These are phyloP conservation scores for Brassica balearica DNA, from an alignment of 441 rosid genomes.

Conservation along the genomic window DNA sequence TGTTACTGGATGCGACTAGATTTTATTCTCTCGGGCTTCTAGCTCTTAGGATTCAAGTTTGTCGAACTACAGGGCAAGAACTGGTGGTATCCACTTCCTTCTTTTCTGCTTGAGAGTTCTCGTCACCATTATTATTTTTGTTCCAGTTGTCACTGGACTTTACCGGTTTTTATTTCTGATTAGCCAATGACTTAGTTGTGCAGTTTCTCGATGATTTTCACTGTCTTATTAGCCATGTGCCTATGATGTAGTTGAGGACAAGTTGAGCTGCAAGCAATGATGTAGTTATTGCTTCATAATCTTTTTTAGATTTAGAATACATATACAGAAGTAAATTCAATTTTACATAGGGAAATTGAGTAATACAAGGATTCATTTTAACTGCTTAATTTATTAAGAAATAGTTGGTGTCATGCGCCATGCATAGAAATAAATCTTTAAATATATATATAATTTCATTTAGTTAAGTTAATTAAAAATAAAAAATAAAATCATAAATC, in stretches of 20 bases:
- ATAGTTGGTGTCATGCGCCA: no score
- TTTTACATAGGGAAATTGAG: no score
- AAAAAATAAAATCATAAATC: no score
- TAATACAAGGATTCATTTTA: no score
- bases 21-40: constrained; percentile 91
- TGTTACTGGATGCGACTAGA: constrained; percentile 89
- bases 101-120: constrained; percentile 16
- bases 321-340: no score
- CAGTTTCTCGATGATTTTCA: neutral
- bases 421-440: no score
- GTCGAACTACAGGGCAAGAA: constrained; percentile 99
- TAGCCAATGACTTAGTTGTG: neutral
- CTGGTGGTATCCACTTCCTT: constrained; percentile 59
- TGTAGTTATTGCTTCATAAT: constrained; percentile 1
- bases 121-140: constrained; percentile 33
- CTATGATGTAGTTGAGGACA: no score
- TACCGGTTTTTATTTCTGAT: neutral
- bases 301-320: neutral
- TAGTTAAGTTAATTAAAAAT: no score
- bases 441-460: no score
- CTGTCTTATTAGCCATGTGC: no score
- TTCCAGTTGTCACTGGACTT: constrained; percentile 2
- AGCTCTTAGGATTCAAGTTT: constrained; percentile 91
- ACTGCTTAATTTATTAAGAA: no score
- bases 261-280: neutral